These are phyloP conservation scores for Ustilago loliicola DNA, from an alignment of 1,284 basidiomycete genomes.

Conservation along the genomic window DNA sequence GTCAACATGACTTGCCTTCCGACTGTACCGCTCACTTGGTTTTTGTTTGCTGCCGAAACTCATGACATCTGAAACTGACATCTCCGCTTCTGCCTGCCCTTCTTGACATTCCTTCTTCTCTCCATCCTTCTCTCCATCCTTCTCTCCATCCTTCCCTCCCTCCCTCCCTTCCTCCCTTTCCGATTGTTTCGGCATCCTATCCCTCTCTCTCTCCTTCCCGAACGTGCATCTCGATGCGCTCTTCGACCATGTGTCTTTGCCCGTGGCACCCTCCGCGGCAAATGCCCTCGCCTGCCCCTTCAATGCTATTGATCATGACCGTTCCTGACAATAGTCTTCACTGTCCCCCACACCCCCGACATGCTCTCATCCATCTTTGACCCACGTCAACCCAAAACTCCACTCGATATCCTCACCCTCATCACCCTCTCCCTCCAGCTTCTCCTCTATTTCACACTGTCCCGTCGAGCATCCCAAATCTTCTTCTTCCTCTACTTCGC, in stretches of 20 bases:
- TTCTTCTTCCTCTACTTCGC: constrained; percentile 90
- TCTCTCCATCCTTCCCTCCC: not conserved
- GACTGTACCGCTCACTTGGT: not conserved
- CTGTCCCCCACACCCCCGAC: constrained; percentile 94
- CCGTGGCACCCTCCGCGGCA: no score
- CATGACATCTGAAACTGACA: constrained; percentile 24
- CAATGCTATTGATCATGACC: not conserved
- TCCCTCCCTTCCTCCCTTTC: constrained; percentile 14
- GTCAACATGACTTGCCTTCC: constrained; percentile 3
- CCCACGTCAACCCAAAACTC: constrained; percentile 88
- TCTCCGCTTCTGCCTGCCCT: constrained; percentile 9
- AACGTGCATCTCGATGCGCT: constrained; percentile 1
- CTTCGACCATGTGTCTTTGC: not conserved
- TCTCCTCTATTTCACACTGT: constrained; percentile 78
- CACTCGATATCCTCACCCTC: constrained; percentile 89
- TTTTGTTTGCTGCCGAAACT: not conserved
- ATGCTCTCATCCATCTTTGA: constrained; percentile 91
- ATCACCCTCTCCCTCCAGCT: constrained; percentile 83
- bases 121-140: not conserved
- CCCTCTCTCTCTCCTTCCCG: not conserved
- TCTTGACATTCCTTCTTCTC: constrained; percentile 5
- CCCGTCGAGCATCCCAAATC: constrained; percentile 71
- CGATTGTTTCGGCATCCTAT: constrained; percentile 7
- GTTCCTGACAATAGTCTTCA: constrained; percentile 77
- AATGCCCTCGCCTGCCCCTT: not conserved